phyloP scores from a whole-genome alignment of 495 filamentous ascomycete species.

The Beverwykella pulmonaria region DNA sequence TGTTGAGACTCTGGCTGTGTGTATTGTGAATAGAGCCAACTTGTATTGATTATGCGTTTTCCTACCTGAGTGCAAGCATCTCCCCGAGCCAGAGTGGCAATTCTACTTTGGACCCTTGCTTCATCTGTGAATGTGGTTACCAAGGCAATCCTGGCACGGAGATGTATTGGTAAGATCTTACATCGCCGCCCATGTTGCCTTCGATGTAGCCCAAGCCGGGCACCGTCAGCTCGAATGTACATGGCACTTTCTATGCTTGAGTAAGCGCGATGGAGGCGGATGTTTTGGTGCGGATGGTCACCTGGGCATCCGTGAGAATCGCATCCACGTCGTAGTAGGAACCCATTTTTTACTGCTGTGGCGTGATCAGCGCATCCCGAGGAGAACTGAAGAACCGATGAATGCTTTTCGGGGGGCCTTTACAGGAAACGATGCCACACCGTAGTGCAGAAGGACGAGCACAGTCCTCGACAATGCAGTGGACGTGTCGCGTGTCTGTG shows the following conservation, averaged over 20 bases:
- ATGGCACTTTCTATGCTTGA: constrained; percentile 79
- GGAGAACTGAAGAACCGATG: background rate
- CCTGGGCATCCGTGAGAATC: constrained; percentile 90
- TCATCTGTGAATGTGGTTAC: constrained; percentile 58
- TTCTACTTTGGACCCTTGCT: constrained; percentile 73
- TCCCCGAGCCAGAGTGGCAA: constrained; percentile 97
- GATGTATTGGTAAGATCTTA: constrained; percentile 44
- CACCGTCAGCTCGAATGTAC: constrained; percentile 87
- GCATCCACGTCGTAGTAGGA: constrained; percentile 94
- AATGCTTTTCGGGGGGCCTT: background rate
- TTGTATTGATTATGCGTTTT: background rate
- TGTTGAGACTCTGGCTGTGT: constrained; percentile 35
- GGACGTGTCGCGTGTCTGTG: too few species aligned
- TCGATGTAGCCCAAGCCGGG: constrained; percentile 87
- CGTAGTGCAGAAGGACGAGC: too few species aligned
- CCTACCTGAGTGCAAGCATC: constrained; percentile 81
- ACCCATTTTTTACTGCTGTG: constrained; percentile 53
- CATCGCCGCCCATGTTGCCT: constrained; percentile 69
- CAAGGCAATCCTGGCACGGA: background rate
- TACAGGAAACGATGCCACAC: too few species aligned
- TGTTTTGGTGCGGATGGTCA: constrained; percentile 40
- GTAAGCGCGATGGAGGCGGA: constrained; percentile 16
- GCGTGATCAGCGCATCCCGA: constrained; percentile 4
- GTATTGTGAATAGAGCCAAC: background rate
- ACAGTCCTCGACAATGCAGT: too few species aligned